Evolutionary conservation across 192 early-diverging fungal genomes (phyloP).

Genomic region (Diversispora eburnea): DNA sequence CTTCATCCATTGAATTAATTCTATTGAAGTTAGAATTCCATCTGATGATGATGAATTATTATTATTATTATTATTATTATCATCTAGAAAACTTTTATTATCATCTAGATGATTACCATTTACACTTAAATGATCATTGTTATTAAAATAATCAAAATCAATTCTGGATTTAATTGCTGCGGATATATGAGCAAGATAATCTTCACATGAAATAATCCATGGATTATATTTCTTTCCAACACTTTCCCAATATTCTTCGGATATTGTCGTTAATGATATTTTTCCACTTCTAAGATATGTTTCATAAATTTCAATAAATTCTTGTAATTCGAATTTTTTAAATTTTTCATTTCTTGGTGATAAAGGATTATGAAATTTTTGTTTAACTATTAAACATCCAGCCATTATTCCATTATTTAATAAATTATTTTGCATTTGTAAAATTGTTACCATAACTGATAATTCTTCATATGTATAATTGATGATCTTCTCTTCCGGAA

Average conservation of each 20-base stretch:
- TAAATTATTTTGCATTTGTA: slow-evolving; percentile 40
- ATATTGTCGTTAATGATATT: slow-evolving; percentile 28
- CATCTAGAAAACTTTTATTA: too few relatives aligned
- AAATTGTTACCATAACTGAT: slow-evolving; percentile 30
- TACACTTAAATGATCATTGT: slow-evolving; percentile 7
- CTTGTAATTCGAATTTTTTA: slow-evolving; percentile 30
- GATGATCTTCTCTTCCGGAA: slow-evolving; percentile 28
- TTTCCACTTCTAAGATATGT: slow-evolving; percentile 27
- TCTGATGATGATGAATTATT: neutral
- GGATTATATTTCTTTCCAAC: slow-evolving; percentile 26
- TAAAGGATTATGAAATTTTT: slow-evolving; percentile 23
- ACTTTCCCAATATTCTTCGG: slow-evolving; percentile 31
- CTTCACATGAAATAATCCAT: slow-evolving; percentile 31
- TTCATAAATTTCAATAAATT: slow-evolving; percentile 27
- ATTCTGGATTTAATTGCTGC: slow-evolving; percentile 42
- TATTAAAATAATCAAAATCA: neutral
- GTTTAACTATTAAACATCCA: slow-evolving; percentile 35
- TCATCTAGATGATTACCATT: neutral
- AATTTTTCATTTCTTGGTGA: slow-evolving; percentile 28
- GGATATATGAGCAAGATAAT: slow-evolving; percentile 48
- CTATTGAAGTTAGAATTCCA: slow-evolving; percentile 31
- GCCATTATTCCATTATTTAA: slow-evolving; percentile 36
- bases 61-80: too few relatives aligned
- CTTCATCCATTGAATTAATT: slow-evolving; percentile 37
- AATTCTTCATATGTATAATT: slow-evolving; percentile 37